A percentile compares a stretch with the other conserved stretches of the same genome.
These are phyloP conservation scores for Tetracentron sinense DNA, from an alignment of 164 flowering plant genomes.

Conservation along the genomic window DNA sequence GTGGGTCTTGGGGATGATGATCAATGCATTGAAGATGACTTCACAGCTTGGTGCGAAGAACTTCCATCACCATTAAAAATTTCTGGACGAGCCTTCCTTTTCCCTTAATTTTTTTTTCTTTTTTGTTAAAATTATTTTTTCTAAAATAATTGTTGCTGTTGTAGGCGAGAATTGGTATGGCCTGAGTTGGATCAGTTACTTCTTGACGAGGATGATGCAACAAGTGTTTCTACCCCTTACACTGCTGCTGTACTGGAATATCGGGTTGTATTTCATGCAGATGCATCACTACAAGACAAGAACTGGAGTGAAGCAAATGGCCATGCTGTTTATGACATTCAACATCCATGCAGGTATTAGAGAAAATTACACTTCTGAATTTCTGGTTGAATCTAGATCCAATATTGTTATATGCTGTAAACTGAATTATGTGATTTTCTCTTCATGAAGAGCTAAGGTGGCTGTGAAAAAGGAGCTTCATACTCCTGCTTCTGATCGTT, in stretches of 20 bases:
- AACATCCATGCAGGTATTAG: slow-evolving; percentile 84
- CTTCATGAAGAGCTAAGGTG: slow-evolving; percentile 68
- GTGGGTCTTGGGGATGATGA: slow-evolving; percentile 99
- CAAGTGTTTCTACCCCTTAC: slow-evolving; percentile 73
- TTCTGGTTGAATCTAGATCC: slow-evolving; percentile 2
- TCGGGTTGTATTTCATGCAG: slow-evolving; percentile 59
- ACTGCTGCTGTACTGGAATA: slow-evolving; percentile 88
- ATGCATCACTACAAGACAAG: slow-evolving; percentile 36
- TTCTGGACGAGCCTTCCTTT: background rate
- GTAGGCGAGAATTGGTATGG: slow-evolving; percentile 84
- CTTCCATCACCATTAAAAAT: background rate
- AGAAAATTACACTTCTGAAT: background rate
- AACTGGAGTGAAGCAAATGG: slow-evolving; percentile 61
- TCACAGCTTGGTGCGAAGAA: slow-evolving; percentile 70
- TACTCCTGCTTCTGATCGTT: slow-evolving; percentile 80
- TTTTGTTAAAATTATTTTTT: background rate
- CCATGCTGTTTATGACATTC: slow-evolving; percentile 75
- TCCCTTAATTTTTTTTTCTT: background rate
- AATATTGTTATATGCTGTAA: slow-evolving; percentile 4
- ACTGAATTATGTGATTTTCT: slow-evolving; percentile 4
- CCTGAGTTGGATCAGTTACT: slow-evolving; percentile 91
- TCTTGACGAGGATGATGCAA: slow-evolving; percentile 64
- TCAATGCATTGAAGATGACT: slow-evolving; percentile 98
- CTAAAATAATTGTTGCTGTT: slow-evolving; percentile 10
- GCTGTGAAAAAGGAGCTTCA: slow-evolving; percentile 90